These are phyloP conservation scores for Raffaelea arxii DNA, from an alignment of 2,329 filamentous ascomycete genomes.

Conservation along the genomic window DNA sequence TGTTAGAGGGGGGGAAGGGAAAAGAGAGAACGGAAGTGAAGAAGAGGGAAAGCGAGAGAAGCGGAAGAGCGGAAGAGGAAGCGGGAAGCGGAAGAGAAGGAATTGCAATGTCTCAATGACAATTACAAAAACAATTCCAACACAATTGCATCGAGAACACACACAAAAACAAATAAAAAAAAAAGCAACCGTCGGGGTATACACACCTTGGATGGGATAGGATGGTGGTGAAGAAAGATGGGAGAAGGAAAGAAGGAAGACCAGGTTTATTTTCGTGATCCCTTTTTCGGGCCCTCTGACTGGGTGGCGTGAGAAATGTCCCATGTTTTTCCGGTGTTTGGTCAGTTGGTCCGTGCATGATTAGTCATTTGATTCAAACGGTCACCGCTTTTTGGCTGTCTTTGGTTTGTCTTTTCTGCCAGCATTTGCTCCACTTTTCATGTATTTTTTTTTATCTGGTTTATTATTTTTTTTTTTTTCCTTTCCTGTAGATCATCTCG, in stretches of 20 bases:
- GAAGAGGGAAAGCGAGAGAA: neutral
- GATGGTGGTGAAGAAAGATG: neutral
- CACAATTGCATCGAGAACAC: too few relatives aligned
- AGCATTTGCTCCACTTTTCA: neutral
- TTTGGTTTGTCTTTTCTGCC: neutral
- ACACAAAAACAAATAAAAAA: too few relatives aligned
- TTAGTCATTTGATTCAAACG: neutral
- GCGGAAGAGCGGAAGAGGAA: too few relatives aligned
- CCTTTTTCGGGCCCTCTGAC: constrained; percentile 9
- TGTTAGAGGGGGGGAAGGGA: neutral
- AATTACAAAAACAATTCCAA: too few relatives aligned
- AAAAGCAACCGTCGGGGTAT: too few relatives aligned
- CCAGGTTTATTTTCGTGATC: constrained; percentile 9
- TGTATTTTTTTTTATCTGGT: neutral
- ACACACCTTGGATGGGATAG: neutral
- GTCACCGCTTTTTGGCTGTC: neutral
- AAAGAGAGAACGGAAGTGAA: neutral
- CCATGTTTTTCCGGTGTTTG: constrained; percentile 12
- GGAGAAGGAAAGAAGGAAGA: neutral
- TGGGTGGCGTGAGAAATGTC: constrained; percentile 13
- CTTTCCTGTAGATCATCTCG: neutral
- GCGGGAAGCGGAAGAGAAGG: too few relatives aligned
- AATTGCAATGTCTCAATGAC: too few relatives aligned
- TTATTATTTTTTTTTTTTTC: neutral
- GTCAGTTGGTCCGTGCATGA: constrained; percentile 6